These are phyloP conservation scores for Fusarium irregulare DNA, from an alignment of 2,329 filamentous ascomycete genomes.

Conservation along the genomic window DNA sequence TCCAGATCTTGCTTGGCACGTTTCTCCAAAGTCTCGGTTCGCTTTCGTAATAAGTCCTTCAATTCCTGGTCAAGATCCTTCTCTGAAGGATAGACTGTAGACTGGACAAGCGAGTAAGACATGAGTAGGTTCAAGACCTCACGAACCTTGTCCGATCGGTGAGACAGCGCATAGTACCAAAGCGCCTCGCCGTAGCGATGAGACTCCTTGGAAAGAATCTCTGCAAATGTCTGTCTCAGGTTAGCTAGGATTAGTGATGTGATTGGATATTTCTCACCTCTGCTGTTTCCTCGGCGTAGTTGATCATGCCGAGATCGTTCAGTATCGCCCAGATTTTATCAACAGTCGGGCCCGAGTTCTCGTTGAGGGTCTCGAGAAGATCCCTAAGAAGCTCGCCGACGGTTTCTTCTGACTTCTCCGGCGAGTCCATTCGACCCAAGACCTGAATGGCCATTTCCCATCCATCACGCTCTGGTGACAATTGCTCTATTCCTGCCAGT, in stretches of 20 bases:
- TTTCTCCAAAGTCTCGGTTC: conserved; percentile 75
- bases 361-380: conserved; percentile 69
- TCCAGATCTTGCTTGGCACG: conserved; percentile 81
- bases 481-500: conserved; percentile 66
- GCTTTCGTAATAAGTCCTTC: conserved; percentile 74
- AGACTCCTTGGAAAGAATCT: conserved; percentile 77
- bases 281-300: conserved; percentile 82
- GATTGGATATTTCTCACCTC: conserved; percentile 68
- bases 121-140: conserved; percentile 88
- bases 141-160: conserved; percentile 81
- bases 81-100: conserved; percentile 79
- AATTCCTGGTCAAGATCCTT: conserved; percentile 80
- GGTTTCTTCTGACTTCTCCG: conserved; percentile 75
- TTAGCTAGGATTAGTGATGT: conserved; percentile 40
- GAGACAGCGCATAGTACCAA: conserved; percentile 90
- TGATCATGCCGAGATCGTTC: conserved; percentile 79
- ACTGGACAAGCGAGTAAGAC: conserved; percentile 87
- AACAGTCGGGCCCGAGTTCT: conserved; percentile 76
- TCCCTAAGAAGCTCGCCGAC: conserved; percentile 78
- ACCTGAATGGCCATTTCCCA: conserved; percentile 92
- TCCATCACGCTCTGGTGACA: conserved; percentile 70
- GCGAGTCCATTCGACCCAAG: conserved; percentile 82
- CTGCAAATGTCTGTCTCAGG: conserved; percentile 77
- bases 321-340: conserved; percentile 86
- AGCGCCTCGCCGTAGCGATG: conserved; percentile 87